A percentile compares a stretch with the other conserved stretches of the same genome.
Conservation (phyloP, 345 rosid species). For the Murraya paniculata region DNA sequence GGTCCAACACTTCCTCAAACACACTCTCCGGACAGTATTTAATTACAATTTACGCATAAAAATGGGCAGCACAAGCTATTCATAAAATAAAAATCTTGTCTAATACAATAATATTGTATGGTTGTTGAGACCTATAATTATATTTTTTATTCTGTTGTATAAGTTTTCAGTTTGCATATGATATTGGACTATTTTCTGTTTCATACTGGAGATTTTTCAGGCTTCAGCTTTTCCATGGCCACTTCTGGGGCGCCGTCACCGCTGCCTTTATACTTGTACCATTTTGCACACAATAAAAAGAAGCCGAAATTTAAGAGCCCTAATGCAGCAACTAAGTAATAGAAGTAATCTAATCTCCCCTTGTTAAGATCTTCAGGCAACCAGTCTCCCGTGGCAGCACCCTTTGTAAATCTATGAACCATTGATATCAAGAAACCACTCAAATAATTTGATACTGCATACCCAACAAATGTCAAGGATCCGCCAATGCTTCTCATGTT, state of each 20-base stretch:
- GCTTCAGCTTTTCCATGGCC: conserved; percentile 2
- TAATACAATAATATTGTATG: no score
- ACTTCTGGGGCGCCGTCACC: background rate
- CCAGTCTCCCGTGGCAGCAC: conserved; percentile 38
- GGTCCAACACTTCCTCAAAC: no score
- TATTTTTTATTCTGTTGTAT: no score
- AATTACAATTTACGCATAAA: no score
- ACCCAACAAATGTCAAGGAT: conserved; percentile 30
- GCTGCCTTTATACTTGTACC: conserved; percentile 43
- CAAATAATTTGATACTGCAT: conserved; percentile 36
- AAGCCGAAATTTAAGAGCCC: conserved; percentile 34
- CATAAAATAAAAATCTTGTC: background rate
- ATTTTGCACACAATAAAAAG: conserved; percentile 33
- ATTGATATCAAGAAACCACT: conserved; percentile 35
- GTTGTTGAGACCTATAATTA: background rate
- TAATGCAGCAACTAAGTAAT: conserved; percentile 40
- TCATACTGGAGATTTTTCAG: conserved; percentile 3
- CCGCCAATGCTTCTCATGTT: conserved; percentile 50
- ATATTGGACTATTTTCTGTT: background rate
- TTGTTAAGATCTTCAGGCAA: conserved; percentile 50
- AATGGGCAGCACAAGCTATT: background rate
- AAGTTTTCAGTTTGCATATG: background rate
- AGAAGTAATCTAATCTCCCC: conserved; percentile 46
- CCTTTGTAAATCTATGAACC: conserved; percentile 33
- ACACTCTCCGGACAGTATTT: no score